Evolutionary conservation across 1,284 basidiomycete genomes (phyloP).

Genomic region (Sporisorium iseilematis-ciliati): DNA sequence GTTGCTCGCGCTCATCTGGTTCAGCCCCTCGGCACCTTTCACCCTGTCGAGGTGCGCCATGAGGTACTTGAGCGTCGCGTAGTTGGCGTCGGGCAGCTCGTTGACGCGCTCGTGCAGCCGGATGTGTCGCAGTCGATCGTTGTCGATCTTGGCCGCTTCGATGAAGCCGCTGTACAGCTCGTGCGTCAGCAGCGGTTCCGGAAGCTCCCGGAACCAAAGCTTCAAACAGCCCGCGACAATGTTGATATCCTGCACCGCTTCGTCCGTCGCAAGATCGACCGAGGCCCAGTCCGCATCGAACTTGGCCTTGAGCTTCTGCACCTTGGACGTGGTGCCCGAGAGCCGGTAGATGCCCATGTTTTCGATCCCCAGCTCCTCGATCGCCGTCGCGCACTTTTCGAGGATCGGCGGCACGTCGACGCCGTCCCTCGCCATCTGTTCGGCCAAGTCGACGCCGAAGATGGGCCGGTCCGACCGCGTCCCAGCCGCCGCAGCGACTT

Average conservation of each 20-base stretch:
- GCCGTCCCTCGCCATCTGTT: slow-evolving; percentile 89
- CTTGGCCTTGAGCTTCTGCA: slow-evolving; percentile 83
- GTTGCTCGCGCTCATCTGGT: slow-evolving; percentile 94
- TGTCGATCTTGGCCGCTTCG: slow-evolving; percentile 89
- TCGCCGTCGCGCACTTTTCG: slow-evolving; percentile 88
- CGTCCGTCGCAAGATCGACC: slow-evolving; percentile 65
- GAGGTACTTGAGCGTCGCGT: slow-evolving; percentile 95
- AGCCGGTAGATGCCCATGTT: slow-evolving; percentile 93
- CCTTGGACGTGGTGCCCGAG: slow-evolving; percentile 89
- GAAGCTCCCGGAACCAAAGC: slow-evolving; percentile 94
- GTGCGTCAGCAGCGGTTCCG: slow-evolving; percentile 90
- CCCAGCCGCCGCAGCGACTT: not conserved
- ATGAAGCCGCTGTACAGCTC: slow-evolving; percentile 89
- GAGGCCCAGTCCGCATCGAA: slow-evolving; percentile 75
- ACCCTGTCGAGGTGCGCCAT: slow-evolving; percentile 85
- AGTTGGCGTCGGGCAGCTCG: slow-evolving; percentile 96
- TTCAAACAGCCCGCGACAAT: slow-evolving; percentile 93
- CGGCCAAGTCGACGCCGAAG: slow-evolving; percentile 87
- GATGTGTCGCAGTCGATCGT: slow-evolving; percentile 79
- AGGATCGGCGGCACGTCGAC: slow-evolving; percentile 90
- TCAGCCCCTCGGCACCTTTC: slow-evolving; percentile 72
- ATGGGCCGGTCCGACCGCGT: slow-evolving; percentile 73
- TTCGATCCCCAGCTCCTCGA: slow-evolving; percentile 80
- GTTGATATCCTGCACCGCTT: slow-evolving; percentile 84
- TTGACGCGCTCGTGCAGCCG: slow-evolving; percentile 96